Percentiles rank a stretch among this genome's conserved stretches.
These are phyloP conservation scores for Herpotrichia juniperi DNA, from an alignment of 2,329 filamentous ascomycete genomes.

Conservation along the genomic window DNA sequence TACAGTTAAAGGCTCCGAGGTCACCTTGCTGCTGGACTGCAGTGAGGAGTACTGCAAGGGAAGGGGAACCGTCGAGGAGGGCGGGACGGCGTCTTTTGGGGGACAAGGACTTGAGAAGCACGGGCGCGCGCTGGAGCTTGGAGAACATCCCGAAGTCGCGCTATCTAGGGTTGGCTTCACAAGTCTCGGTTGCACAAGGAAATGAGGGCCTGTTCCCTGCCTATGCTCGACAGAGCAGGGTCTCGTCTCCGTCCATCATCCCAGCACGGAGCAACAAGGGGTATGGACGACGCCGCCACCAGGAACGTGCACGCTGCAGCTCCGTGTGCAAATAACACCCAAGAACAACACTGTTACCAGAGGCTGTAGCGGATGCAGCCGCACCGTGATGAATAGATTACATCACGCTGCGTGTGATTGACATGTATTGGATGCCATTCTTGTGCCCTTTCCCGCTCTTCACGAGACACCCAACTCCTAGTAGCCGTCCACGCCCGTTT, in stretches of 20 bases:
- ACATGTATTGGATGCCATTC: constrained; percentile 1
- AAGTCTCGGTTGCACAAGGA: constrained; percentile 42
- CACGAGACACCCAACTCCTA: constrained; percentile 11
- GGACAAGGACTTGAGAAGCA: constrained; percentile 25
- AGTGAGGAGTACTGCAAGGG: constrained; percentile 45
- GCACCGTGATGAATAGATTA: constrained; percentile 9
- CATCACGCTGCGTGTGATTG: constrained; percentile 15
- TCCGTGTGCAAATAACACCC: constrained; percentile 14
- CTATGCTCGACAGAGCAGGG: constrained; percentile 30
- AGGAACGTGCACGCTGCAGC: constrained; percentile 21
- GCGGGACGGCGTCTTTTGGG: constrained; percentile 42
- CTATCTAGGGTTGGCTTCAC: constrained; percentile 40
- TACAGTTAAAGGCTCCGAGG: constrained; percentile 37
- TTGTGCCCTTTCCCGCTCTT: too few species aligned
- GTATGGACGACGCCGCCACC: constrained; percentile 16
- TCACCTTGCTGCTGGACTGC: constrained; percentile 44
- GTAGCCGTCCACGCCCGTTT: constrained; percentile 18
- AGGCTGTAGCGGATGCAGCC: not conserved
- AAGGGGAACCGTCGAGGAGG: constrained; percentile 26
- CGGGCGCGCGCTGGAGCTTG: constrained; percentile 36
- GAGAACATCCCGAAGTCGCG: constrained; percentile 32
- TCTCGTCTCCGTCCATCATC: constrained; percentile 20
- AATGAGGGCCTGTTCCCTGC: constrained; percentile 40
- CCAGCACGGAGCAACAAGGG: constrained; percentile 34
- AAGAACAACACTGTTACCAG: not conserved